Percentiles rank a stretch among this genome's conserved stretches.
These are phyloP conservation scores for Marasmius sp. DNA, from an alignment of 1,284 basidiomycete genomes.

Conservation along the genomic window DNA sequence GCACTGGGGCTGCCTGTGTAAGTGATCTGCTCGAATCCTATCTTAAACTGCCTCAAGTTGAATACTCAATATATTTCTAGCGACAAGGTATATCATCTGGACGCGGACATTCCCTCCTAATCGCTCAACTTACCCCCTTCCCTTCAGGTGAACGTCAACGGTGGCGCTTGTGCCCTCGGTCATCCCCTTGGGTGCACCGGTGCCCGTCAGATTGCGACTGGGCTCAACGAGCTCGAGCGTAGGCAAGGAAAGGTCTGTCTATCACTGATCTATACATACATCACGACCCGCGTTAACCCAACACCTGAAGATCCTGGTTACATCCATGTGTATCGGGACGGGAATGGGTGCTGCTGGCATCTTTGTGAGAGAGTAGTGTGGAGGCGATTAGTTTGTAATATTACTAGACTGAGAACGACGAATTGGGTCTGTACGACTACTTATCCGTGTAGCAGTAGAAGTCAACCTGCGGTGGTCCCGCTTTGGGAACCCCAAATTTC, in stretches of 20 bases:
- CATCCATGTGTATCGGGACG: conserved; percentile 87
- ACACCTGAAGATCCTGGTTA: conserved; percentile 60
- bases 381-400: background rate
- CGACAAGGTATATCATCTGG: conserved; percentile 30
- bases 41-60: background rate
- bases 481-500: no score
- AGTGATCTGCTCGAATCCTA: conserved; percentile 8
- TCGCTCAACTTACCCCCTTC: conserved; percentile 30
- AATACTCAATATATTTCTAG: conserved; percentile 19
- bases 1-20: conserved; percentile 60
- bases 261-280: background rate
- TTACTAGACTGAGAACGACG: background rate
- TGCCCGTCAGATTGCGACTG: conserved; percentile 85
- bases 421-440: background rate
- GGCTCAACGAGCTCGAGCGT: conserved; percentile 78
- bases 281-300: background rate
- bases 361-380: conserved; percentile 54
- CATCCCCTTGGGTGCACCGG: conserved; percentile 91
- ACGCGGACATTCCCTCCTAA: background rate
- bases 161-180: conserved; percentile 88
- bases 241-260: conserved; percentile 70
- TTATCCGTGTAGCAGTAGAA: no score
- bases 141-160: conserved; percentile 84
- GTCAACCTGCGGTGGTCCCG: no score
- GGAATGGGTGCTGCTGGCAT: conserved; percentile 87